Evolutionary conservation across 176 grass and related monocot genomes (phyloP).

Genomic region (Sorghum bicolor): DNA sequence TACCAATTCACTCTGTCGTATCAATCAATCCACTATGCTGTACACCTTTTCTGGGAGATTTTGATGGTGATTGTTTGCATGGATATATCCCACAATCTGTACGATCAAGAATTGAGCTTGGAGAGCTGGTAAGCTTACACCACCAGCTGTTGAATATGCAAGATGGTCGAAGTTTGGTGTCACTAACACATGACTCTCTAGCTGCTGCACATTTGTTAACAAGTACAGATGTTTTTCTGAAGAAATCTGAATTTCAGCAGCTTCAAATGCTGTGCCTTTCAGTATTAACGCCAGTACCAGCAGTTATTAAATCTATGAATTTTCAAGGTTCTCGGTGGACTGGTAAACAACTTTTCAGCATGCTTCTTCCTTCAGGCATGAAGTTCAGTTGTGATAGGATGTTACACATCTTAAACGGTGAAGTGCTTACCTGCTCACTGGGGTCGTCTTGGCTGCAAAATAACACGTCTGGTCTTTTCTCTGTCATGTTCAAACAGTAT

Average conservation of each 20-base stretch:
- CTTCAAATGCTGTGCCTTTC: constrained; percentile 64
- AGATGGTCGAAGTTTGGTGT: constrained; percentile 81
- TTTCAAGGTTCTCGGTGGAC: constrained; percentile 55
- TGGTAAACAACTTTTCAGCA: constrained; percentile 75
- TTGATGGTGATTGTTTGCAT: constrained; percentile 95
- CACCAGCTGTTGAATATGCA: constrained; percentile 75
- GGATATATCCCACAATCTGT: constrained; percentile 87
- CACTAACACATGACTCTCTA: constrained; percentile 79
- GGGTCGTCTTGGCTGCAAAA: constrained; percentile 66
- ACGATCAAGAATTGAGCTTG: constrained; percentile 70
- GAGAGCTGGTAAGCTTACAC: constrained; percentile 56
- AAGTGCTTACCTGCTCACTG: constrained; percentile 49
- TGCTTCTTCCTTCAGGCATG: constrained; percentile 63
- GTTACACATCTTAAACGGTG: constrained; percentile 40
- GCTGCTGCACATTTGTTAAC: constrained; percentile 65
- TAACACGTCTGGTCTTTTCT: constrained; percentile 54
- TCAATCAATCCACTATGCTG: constrained; percentile 93
- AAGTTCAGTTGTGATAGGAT: constrained; percentile 44
- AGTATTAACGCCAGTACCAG: constrained; percentile 18
- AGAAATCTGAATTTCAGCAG: constrained; percentile 71
- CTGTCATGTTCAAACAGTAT: constrained; percentile 60
- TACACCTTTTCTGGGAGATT: constrained; percentile 76
- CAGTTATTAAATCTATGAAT: constrained; percentile 47
- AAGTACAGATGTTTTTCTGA: constrained; percentile 43
- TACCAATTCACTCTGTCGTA: constrained; percentile 51